Evolutionary conservation across 108 stramenopile genomes (phyloP).

Genomic region (Cylindrotheca closterium): DNA sequence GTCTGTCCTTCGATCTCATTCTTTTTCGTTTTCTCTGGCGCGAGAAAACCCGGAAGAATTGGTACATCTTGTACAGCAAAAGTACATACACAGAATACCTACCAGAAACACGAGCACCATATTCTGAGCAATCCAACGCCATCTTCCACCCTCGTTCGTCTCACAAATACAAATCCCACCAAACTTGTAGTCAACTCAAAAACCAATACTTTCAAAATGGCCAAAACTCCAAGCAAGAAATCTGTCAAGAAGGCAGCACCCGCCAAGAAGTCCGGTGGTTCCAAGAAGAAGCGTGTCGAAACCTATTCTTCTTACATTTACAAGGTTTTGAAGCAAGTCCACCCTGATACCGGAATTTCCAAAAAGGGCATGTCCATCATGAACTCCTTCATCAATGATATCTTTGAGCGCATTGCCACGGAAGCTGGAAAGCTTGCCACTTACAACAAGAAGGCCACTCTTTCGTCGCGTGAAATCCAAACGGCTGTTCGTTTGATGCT

Average conservation of each 20-base stretch:
- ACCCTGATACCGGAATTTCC: constrained; percentile 91
- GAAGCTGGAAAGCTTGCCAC: constrained; percentile 89
- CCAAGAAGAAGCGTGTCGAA: constrained; percentile 75
- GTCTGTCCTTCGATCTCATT: too few species aligned
- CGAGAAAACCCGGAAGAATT: too few species aligned
- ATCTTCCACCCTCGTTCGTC: too few species aligned
- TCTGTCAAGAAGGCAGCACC: constrained; percentile 53
- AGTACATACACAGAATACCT: too few species aligned
- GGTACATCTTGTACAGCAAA: too few species aligned
- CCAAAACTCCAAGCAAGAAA: constrained; percentile 76
- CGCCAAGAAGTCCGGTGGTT: constrained; percentile 36
- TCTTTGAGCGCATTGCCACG: constrained; percentile 88
- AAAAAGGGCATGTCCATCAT: constrained; percentile 95
- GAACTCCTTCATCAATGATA: constrained; percentile 96
- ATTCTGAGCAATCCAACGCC: too few species aligned
- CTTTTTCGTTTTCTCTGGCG: too few species aligned
- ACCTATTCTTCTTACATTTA: constrained; percentile 92
- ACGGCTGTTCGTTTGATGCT: constrained; percentile 93
- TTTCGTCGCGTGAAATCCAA: constrained; percentile 90
- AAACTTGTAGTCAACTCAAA: too few species aligned
- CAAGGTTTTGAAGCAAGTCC: constrained; percentile 91
- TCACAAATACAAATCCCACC: too few species aligned
- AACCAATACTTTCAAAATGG: too few species aligned
- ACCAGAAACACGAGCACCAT: too few species aligned
- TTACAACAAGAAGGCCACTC: constrained; percentile 93